Base-by-base conservation (phyloP, 371 early-diverging fungal species). In the Scutellospora calospora region DNA sequence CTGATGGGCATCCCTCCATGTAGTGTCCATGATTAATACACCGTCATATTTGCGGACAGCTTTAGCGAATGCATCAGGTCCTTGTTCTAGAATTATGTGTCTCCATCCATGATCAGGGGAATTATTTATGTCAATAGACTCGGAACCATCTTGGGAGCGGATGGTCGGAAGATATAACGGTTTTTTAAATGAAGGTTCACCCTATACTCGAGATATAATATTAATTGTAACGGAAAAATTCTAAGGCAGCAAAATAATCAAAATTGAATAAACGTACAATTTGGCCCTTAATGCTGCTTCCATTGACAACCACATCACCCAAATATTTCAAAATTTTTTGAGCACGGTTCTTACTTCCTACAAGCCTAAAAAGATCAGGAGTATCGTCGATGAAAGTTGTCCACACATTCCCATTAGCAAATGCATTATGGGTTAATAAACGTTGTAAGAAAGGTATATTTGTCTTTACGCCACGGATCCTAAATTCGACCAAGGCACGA, bases 371-470 rank as follows among this genome's bases (percentile, higher is more conserved):
- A 55, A 97, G 90, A 85, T 94, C 93, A 4, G 97, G 97, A 0
- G 97, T 94, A 82, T 97, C 98, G 83, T 98, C 98, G 83, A 98
- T 97, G 76, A 97, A 97, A 16, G 98, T 98, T 22, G 98, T 98
- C 98, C 98, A 98, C 81, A 95, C 90, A 82, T 91, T 89, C 54
- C 93, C 95, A 65, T 86, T 86, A 55, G 92, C 91, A 79, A 96
- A 95, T 2, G 91, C 92, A 16, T 90, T 91, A 86, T 96, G 93
- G 2, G 92, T 93, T 59, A 98, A 86, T 63, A 98, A 88, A 69
- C 93, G 91, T 86, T 94, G 95, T 74, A 98, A 88, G 89, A 98
- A 98, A 65, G 94, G 92, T 85, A 97, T 95, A 86, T 98, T 98
- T 82, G 98, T 98, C 86, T 98, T 97, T 83, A 98, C 93, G 79